Evolutionary conservation across 176 grass and related monocot genomes (phyloP).

Genomic region (Typha latifolia): DNA sequence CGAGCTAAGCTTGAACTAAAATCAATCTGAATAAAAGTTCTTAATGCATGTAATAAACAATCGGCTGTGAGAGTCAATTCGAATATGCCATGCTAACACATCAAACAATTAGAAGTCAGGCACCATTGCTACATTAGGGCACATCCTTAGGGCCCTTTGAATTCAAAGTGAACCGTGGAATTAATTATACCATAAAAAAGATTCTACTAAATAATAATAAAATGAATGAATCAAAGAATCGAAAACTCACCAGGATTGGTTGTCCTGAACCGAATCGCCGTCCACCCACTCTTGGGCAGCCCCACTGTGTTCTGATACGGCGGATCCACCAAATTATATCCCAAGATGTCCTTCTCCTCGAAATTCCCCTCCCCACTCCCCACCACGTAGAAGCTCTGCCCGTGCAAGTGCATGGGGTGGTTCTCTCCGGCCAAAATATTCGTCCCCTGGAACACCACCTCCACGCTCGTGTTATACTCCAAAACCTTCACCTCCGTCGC

Average conservation of each 20-base stretch:
- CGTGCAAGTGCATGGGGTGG: conserved; percentile 79
- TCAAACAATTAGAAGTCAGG: too few relatives aligned
- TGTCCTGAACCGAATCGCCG: conserved; percentile 25
- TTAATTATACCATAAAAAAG: too few relatives aligned
- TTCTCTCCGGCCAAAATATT: conserved; percentile 44
- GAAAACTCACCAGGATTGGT: conserved; percentile 40
- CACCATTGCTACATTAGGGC: too few relatives aligned
- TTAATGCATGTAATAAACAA: too few relatives aligned
- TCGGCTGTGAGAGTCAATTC: too few relatives aligned
- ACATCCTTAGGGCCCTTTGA: too few relatives aligned
- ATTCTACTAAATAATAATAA: too few relatives aligned
- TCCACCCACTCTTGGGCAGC: conserved; percentile 34
- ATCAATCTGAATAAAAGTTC: too few relatives aligned
- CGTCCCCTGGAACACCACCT: conserved; percentile 67
- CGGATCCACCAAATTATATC: conserved; percentile 45
- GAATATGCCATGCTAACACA: too few relatives aligned
- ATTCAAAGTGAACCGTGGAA: too few relatives aligned
- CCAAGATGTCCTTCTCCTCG: conserved; percentile 29
- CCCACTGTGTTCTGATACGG: conserved; percentile 32
- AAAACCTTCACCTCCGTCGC: conserved; percentile 40
- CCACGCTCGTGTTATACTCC: conserved; percentile 32
- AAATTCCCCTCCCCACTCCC: conserved; percentile 43
- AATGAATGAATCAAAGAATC: background rate
- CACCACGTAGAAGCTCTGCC: conserved; percentile 43
- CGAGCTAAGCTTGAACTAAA: too few relatives aligned